phyloP scores from a whole-genome alignment of 139 green algal genomes.

The Micractinium sp. region DNA sequence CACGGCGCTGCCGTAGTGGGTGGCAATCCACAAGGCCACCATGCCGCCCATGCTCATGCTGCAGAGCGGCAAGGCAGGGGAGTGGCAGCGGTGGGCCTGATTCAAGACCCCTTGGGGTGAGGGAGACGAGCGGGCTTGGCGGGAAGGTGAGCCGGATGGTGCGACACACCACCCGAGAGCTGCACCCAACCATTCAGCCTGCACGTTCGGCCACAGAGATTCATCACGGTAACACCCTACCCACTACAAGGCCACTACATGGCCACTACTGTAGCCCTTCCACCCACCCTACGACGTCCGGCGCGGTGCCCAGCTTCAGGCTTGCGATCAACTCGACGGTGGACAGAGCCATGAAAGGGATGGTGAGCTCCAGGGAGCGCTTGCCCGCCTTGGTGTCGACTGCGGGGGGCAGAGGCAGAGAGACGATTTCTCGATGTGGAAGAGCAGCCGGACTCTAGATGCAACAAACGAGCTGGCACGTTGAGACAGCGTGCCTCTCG shows the following conservation, averaged over 20 bases:
- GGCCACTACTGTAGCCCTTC: not conserved
- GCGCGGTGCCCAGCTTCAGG: not conserved
- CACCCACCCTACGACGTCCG: not conserved
- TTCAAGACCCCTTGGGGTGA: no score
- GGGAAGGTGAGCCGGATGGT: not conserved
- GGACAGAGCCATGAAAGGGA: not conserved
- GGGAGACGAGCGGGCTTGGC: not conserved
- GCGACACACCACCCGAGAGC: not conserved
- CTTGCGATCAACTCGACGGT: not conserved
- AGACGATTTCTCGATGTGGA: no score
- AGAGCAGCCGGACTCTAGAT: no score
- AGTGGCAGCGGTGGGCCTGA: not conserved
- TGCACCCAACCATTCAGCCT: not conserved
- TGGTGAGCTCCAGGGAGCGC: not conserved
- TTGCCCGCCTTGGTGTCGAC: not conserved
- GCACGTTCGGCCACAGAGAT: not conserved
- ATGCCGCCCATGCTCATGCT: conserved; percentile 1
- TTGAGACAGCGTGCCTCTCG: no score
- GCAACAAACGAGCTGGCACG: not conserved
- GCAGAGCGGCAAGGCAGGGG: not conserved
- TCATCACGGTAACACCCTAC: no score
- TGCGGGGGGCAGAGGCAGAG: no score
- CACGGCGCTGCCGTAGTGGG: not conserved
- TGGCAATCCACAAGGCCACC: not conserved
- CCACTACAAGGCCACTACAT: no score